Conservation (phyloP, 768 basidiomycete species). For the Tulasnella sp. region DNA sequence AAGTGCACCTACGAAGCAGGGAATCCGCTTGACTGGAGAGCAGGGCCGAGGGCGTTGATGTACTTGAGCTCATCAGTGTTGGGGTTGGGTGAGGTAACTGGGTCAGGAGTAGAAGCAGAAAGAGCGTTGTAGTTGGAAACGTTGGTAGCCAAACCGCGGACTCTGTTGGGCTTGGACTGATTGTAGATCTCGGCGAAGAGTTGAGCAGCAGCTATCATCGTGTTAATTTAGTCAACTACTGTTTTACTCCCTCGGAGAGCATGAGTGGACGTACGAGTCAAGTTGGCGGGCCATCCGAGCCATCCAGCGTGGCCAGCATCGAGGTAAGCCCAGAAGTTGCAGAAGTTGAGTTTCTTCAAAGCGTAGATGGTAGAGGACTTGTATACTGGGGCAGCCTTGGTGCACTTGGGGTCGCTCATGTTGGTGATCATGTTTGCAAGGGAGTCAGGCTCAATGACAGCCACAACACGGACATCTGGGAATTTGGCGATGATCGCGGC, state of each 20-base stretch:
- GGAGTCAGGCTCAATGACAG: slow-evolving; percentile 55
- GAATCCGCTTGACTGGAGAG: slow-evolving; percentile 25
- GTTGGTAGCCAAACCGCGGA: slow-evolving; percentile 51
- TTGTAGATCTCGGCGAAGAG: slow-evolving; percentile 40
- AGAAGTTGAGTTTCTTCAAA: slow-evolving; percentile 38
- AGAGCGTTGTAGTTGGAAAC: slow-evolving; percentile 29
- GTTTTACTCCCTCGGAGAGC: not conserved
- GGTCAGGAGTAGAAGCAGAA: slow-evolving; percentile 40
- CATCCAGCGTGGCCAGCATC: slow-evolving; percentile 45
- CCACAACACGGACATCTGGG: slow-evolving; percentile 49
- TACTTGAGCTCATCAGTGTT: slow-evolving; percentile 30
- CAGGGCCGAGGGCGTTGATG: slow-evolving; percentile 24
- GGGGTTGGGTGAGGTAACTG: slow-evolving; percentile 44
- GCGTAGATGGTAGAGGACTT: slow-evolving; percentile 23
- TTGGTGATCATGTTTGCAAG: slow-evolving; percentile 59
- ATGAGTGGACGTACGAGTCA: slow-evolving; percentile 19
- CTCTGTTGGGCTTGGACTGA: slow-evolving; percentile 41
- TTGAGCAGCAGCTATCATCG: slow-evolving; percentile 35
- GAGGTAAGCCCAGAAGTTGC: slow-evolving; percentile 48
- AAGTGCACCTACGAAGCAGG: no score
- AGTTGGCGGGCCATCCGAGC: slow-evolving; percentile 57
- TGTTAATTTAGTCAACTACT: no score
- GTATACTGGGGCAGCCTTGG: slow-evolving; percentile 40
- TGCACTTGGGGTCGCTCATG: slow-evolving; percentile 44
- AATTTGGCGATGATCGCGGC: slow-evolving; percentile 43